Conservation (phyloP, 306 rosid species). For the Cotoneaster glaucophyllus region DNA sequence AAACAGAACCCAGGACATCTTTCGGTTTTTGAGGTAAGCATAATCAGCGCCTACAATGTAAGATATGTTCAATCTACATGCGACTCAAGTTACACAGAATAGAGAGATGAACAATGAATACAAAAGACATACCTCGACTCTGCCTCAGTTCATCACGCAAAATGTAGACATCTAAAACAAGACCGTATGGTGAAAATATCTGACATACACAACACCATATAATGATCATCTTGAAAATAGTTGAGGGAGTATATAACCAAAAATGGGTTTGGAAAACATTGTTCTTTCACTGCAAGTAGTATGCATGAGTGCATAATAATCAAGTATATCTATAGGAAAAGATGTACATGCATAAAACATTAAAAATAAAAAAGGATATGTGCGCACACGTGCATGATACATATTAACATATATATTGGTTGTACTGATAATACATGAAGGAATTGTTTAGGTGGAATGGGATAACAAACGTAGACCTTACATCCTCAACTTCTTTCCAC, state of each 20-base stretch:
- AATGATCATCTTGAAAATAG: background rate
- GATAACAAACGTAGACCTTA: slow-evolving; percentile 30
- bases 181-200: slow-evolving; percentile 82
- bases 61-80: background rate
- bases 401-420: background rate
- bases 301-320: background rate
- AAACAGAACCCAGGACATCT: background rate
- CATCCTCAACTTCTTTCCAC: slow-evolving; percentile 69
- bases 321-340: background rate
- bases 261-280: background rate
- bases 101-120: slow-evolving; percentile 19
- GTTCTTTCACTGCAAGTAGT: background rate
- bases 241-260: background rate
- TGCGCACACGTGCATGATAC: background rate
- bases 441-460: slow-evolving; percentile 16
- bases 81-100: background rate
- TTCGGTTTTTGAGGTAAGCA: background rate
- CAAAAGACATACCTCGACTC: slow-evolving; percentile 55
- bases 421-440: background rate
- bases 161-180: slow-evolving; percentile 61
- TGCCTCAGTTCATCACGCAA: slow-evolving; percentile 37
- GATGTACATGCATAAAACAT: background rate
- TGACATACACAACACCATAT: slow-evolving; percentile 30
- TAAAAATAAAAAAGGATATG: background rate
- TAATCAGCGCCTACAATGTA: background rate